phyloP scores from a whole-genome alignment of 768 basidiomycete species.

The Solioccasus polychromus region DNA sequence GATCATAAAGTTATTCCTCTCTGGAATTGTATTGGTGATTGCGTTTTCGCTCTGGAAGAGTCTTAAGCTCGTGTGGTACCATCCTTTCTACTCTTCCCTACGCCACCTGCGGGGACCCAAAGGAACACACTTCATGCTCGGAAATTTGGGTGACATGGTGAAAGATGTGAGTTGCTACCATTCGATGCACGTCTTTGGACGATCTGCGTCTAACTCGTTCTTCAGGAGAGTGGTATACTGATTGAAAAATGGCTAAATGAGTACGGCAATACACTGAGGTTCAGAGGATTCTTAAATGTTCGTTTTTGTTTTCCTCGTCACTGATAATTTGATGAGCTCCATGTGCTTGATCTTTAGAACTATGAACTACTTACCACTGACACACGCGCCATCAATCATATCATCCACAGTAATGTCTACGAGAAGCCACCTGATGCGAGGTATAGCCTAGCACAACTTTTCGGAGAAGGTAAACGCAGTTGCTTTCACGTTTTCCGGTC shows the following conservation, averaged over 20 bases:
- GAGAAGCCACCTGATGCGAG: conserved; percentile 49
- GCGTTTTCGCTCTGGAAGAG: conserved; percentile 34
- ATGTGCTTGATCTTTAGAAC: conserved; percentile 17
- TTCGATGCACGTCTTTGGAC: background rate
- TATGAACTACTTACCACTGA: conserved; percentile 56
- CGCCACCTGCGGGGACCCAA: conserved; percentile 52
- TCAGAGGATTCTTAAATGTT: conserved; percentile 45
- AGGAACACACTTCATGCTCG: conserved; percentile 42
- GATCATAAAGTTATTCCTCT: conserved; percentile 1
- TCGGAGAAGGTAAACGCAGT: conserved; percentile 36
- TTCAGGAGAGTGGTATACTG: conserved; percentile 28
- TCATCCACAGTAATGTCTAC: conserved; percentile 57
- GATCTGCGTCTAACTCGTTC: background rate
- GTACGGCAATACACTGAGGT: conserved; percentile 47
- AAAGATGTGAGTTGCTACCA: conserved; percentile 37
- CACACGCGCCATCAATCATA: conserved; percentile 58
- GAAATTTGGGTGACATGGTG: conserved; percentile 45
- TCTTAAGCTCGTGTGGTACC: conserved; percentile 26
- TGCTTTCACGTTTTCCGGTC: background rate
- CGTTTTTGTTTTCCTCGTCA: conserved; percentile 10
- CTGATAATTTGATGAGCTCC: background rate
- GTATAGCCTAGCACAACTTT: conserved; percentile 36
- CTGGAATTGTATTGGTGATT: conserved; percentile 10
- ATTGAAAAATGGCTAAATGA: conserved; percentile 45
- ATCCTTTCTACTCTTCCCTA: conserved; percentile 39